These are phyloP conservation scores for Phlegmacium glaucopus DNA, from an alignment of 768 basidiomycete genomes.

Conservation along the genomic window DNA sequence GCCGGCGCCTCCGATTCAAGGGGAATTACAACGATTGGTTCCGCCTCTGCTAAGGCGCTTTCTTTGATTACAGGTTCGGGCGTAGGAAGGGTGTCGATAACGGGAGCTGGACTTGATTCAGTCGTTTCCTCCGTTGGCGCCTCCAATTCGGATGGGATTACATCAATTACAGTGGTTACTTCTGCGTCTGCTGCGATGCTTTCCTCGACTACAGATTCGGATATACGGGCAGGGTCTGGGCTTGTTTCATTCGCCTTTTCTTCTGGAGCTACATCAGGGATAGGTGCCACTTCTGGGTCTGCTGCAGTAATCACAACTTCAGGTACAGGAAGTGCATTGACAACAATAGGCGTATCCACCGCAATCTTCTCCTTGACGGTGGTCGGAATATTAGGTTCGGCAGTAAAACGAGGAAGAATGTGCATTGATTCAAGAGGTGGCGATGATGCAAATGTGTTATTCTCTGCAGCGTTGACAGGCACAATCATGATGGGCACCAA, in stretches of 20 bases:
- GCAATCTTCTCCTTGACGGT: background rate
- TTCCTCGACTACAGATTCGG: background rate
- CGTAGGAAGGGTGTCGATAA: too few species aligned
- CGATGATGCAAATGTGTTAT: constrained; percentile 23
- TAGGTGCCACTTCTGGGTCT: background rate
- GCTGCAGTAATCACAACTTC: background rate
- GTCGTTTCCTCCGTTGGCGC: too few species aligned
- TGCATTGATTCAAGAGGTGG: background rate
- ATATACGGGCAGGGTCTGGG: background rate
- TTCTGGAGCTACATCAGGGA: background rate
- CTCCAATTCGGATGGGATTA: too few species aligned
- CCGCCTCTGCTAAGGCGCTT: background rate
- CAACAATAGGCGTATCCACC: background rate
- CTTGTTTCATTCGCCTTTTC: background rate
- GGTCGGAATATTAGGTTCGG: constrained; percentile 2
- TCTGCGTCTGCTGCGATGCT: constrained; percentile 3
- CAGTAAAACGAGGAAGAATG: background rate
- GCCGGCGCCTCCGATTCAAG: constrained; percentile 10
- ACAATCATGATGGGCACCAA: constrained; percentile 34
- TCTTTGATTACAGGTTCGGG: too few species aligned
- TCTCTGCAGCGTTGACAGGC: constrained; percentile 39
- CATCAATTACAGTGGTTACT: background rate
- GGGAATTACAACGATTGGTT: background rate
- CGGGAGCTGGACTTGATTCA: too few species aligned
- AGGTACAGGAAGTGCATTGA: background rate